Base-by-base conservation (phyloP, 345 rosid species). In the Angophora floribunda region DNA sequence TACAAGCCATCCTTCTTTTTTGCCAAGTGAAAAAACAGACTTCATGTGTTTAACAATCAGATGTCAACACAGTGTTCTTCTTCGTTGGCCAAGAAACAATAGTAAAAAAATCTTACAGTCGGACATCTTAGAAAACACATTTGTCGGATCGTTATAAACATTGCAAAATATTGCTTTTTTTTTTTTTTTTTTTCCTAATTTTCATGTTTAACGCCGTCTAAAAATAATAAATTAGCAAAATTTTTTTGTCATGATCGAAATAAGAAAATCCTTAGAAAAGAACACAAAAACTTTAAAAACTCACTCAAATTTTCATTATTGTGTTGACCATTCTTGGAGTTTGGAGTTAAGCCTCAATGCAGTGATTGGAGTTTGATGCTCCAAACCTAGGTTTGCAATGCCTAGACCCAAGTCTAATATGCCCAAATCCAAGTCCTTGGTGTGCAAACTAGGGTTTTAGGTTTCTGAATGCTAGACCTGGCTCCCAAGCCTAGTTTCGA, bases 141-240 rank as follows among this genome's bases (percentile, higher is more conserved):
- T 65, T 14, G 17, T 7, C 13, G 13, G 75, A 63, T 6, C 6
- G 78, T 65, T 65, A 14, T 5, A n/a, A 3, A 1, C 41, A 7
- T 30, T 9, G 14, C 2, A 4, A 65, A 65, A 65, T 13, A n/a
- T 14, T 3, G 1, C 9, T 1, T 4, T 63, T n/a, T 63, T n/a
- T n/a, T 63, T 8, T 28, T 13, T 6, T 0, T 5, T 0, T 13
- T 36, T 36, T 4, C 41, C 1, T 26, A 0, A 5, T n/a, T n/a
- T 63, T 63, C 36, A n/a, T 13, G 75, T 63, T 63, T 63, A 63
- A n/a, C 9, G 6, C 14, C 2, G 4, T 63, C 36, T n/a, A 6
- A n/a, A 63, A n/a, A 15, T 28, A n/a, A n/a, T n/a, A 63, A 63
- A n/a, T 63, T 13, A 63, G 75, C 32, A 9, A n/a, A 63, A 63